Percentiles rank a stretch among this genome's conserved stretches.
These are phyloP conservation scores for Skeletonema grethae DNA, from an alignment of 108 stramenopile species.

Conservation along the genomic window DNA sequence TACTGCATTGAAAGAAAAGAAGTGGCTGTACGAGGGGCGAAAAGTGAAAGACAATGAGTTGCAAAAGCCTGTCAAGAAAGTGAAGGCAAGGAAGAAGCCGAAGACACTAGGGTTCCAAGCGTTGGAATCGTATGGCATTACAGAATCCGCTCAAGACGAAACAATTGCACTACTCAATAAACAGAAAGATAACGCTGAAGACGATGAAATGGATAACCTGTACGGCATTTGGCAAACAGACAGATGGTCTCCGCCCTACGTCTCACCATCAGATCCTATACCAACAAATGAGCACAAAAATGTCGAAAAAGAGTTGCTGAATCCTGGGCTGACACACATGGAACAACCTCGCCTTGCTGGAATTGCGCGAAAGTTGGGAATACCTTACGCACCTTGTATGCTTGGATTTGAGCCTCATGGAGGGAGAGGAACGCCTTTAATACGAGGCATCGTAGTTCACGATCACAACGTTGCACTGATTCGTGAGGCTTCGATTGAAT, in stretches of 20 bases:
- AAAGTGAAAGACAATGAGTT: slow-evolving; percentile 69
- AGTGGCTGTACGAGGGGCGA: slow-evolving; percentile 83
- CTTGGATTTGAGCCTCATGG: slow-evolving; percentile 85
- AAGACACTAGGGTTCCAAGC: slow-evolving; percentile 57
- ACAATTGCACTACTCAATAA: slow-evolving; percentile 38
- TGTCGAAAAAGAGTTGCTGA: slow-evolving; percentile 77
- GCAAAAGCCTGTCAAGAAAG: slow-evolving; percentile 58
- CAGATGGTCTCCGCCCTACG: slow-evolving; percentile 60
- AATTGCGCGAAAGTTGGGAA: slow-evolving; percentile 73
- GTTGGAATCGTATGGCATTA: slow-evolving; percentile 68
- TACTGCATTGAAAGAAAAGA: slow-evolving; percentile 61
- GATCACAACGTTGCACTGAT: slow-evolving; percentile 74
- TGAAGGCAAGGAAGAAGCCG: slow-evolving; percentile 72
- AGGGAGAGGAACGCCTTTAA: slow-evolving; percentile 75
- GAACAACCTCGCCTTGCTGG: slow-evolving; percentile 55
- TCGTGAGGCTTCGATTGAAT: slow-evolving; percentile 72
- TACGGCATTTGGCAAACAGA: slow-evolving; percentile 88
- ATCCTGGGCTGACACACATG: slow-evolving; percentile 85
- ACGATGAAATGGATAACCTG: slow-evolving; percentile 53
- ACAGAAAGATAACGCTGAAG: slow-evolving; percentile 25
- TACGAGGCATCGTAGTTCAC: slow-evolving; percentile 87
- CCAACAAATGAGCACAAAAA: slow-evolving; percentile 83
- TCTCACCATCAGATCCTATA: slow-evolving; percentile 74
- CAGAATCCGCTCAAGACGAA: slow-evolving; percentile 25
- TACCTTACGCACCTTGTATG: slow-evolving; percentile 89